Percentiles rank a stretch among this genome's conserved stretches.
These are phyloP conservation scores for Diaporthe sp. DNA, from an alignment of 2,329 filamentous ascomycete genomes.

Conservation along the genomic window DNA sequence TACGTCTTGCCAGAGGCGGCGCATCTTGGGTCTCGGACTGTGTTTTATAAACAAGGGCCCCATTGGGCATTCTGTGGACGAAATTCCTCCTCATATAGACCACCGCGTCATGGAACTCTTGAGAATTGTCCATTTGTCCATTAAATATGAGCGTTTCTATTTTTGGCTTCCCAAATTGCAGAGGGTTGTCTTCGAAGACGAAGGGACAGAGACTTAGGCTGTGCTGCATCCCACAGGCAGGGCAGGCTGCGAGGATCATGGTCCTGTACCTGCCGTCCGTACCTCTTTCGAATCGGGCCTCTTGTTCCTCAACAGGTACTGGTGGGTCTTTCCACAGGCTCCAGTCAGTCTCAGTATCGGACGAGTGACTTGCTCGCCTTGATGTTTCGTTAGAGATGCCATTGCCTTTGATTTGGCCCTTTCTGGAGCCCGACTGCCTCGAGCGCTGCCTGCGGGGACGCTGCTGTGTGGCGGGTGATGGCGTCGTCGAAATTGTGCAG, in stretches of 20 bases:
- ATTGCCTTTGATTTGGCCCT: not conserved
- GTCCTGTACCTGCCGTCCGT: fast-evolving
- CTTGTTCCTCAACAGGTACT: not conserved
- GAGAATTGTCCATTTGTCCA: not conserved
- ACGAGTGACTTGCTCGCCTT: not conserved
- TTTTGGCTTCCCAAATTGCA: fast-evolving
- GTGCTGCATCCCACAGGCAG: not conserved
- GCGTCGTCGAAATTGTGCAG: not conserved
- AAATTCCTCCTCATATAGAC: not conserved
- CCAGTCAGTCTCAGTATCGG: not conserved
- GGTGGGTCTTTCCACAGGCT: not conserved
- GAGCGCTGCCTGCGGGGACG: not conserved
- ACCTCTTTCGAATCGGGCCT: not conserved
- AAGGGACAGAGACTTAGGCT: not conserved
- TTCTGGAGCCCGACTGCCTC: too few relatives aligned
- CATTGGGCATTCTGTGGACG: not conserved
- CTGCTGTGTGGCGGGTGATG: too few relatives aligned
- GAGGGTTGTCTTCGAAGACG: not conserved
- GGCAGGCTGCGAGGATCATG: fast-evolving
- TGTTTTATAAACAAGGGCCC: fast-evolving
- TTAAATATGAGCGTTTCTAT: fast-evolving
- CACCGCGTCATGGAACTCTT: not conserved
- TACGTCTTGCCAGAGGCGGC: slow-evolving; percentile 1
- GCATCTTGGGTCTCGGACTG: not conserved
- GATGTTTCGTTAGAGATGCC: too few relatives aligned